Percentiles rank a stretch among this genome's conserved stretches.
Evolutionary conservation across 495 filamentous ascomycete species (phyloP).

Genomic region (Xylaria palmicola): DNA sequence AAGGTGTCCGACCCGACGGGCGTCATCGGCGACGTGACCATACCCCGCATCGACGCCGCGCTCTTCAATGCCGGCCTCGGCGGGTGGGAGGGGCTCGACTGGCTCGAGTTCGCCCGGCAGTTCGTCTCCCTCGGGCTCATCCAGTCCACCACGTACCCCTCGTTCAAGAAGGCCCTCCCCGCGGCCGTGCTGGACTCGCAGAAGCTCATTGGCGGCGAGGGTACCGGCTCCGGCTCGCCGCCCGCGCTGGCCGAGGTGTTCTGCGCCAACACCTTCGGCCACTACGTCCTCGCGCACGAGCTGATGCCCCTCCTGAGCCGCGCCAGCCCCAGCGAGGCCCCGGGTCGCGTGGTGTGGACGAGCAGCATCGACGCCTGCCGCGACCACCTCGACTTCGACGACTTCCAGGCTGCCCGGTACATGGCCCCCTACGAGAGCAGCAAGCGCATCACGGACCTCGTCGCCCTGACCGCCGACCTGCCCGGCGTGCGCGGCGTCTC

Average conservation of each 20-base stretch:
- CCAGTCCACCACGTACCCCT: constrained; percentile 72
- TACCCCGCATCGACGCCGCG: constrained; percentile 73
- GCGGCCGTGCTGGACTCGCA: constrained; percentile 53
- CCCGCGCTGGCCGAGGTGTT: constrained; percentile 71
- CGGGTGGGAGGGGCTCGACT: constrained; percentile 80
- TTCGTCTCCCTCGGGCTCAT: constrained; percentile 62
- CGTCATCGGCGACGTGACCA: constrained; percentile 41
- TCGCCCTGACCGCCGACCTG: constrained; percentile 71
- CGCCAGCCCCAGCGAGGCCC: constrained; percentile 36
- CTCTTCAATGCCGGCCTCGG: constrained; percentile 89
- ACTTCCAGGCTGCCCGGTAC: constrained; percentile 72
- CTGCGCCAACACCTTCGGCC: constrained; percentile 89
- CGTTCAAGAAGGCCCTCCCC: constrained; percentile 63
- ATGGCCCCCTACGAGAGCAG: constrained; percentile 72
- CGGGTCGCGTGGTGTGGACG: constrained; percentile 76
- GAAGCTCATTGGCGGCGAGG: constrained; percentile 23
- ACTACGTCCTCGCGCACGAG: constrained; percentile 85
- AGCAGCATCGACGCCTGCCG: constrained; percentile 70
- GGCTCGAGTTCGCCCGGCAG: constrained; percentile 58
- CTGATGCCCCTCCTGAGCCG: constrained; percentile 68
- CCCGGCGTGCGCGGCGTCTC: constrained; percentile 61
- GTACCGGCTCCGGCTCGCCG: constrained; percentile 5
- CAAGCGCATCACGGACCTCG: constrained; percentile 81
- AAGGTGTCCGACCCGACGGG: constrained; percentile 46
- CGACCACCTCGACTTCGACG: constrained; percentile 57